A percentile compares a stretch with the other conserved stretches of the same genome.
These are phyloP conservation scores for Xylariomycetidae sp. DNA, from an alignment of 2,329 filamentous ascomycete genomes.

Conservation along the genomic window DNA sequence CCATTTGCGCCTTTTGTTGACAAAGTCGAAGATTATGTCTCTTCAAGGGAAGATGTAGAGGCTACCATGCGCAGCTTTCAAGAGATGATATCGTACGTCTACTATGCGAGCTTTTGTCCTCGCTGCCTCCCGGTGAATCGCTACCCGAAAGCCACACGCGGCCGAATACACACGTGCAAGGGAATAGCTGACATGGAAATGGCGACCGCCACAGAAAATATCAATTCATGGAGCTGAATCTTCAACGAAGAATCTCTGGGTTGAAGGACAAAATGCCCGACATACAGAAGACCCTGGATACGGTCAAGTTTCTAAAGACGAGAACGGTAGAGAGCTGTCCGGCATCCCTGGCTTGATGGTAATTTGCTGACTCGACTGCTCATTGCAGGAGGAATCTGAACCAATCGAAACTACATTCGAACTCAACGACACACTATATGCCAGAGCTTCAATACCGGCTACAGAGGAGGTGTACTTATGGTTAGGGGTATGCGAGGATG, in stretches of 20 bases:
- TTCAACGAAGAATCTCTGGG: slow-evolving; percentile 74
- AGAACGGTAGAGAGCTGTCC: slow-evolving; percentile 70
- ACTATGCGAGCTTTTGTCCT: slow-evolving; percentile 7
- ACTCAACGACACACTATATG: slow-evolving; percentile 92
- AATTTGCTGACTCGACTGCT: slow-evolving; percentile 2
- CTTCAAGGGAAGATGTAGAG: slow-evolving; percentile 74
- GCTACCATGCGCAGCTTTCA: slow-evolving; percentile 77
- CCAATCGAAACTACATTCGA: slow-evolving; percentile 91
- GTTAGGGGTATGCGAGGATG: slow-evolving; percentile 86
- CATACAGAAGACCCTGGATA: slow-evolving; percentile 92
- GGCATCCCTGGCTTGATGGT: neutral
- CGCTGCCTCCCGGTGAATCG: neutral
- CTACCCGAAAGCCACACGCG: no score
- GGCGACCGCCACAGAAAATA: slow-evolving; percentile 67
- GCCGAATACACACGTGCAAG: neutral
- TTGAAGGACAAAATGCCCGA: slow-evolving; percentile 95
- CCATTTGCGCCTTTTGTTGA: slow-evolving; percentile 82
- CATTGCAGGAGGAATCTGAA: slow-evolving; percentile 46
- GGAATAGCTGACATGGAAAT: slow-evolving; percentile 3
- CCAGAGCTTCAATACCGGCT: slow-evolving; percentile 75
- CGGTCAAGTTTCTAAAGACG: slow-evolving; percentile 77
- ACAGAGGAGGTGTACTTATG: slow-evolving; percentile 94
- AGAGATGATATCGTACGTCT: slow-evolving; percentile 83
- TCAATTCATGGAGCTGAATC: slow-evolving; percentile 98
- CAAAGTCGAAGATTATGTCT: slow-evolving; percentile 83